Evolutionary conservation across 495 filamentous ascomycete genomes (phyloP), one percentile per base, ranked within the genome.

Genomic region (Aspergillus taichungensis): DNA sequence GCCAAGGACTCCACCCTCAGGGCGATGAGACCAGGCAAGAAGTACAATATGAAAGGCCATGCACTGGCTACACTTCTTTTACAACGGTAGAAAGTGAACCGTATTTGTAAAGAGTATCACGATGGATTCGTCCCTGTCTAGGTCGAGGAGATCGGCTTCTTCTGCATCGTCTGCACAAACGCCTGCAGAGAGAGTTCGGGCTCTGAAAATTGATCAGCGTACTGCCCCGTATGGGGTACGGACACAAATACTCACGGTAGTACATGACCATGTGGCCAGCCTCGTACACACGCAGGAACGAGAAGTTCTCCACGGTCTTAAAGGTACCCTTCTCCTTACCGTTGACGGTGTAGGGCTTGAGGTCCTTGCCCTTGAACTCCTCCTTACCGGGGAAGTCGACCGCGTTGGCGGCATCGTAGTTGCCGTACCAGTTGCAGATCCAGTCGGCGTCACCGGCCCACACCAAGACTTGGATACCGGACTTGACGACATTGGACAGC

Each of bases 371-470:
- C 7, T 53, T 51, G 52, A 79, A 80, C 2, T 61, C 48, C 2
- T 56, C 40, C 10, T 58, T 47, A 6, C 67, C 67, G 3, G 50
- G 10, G 43, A 66, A 78, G 29, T 51, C 31, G 12, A 76, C 57
- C 0, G 62, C 61, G 33, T 78, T 62, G 13, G 71, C 75, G 14
- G 66, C 69, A 0, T 46, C 60, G 7, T 67, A 55, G 8, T 47
- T 60, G 24, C 76, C 76, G 30, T 68, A 55, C 69, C 72, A 78
- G 57, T 80, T 79, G 52, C 72, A 79, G 49, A 77, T 75, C 61
- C 64, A 78, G 52, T 79, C 76, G 8, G 70, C 68, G 46, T 75
- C 75, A 40, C 77, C 76, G 6, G 76, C 75, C 76, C 74, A 78
- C 34, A 79, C 56, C 3, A 78, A 51, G 3, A 70, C 67, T 8